Evolutionary conservation across 306 rosid species (phyloP), one percentile per base, ranked within the genome.

Genomic region (Fragaria ananassa): DNA sequence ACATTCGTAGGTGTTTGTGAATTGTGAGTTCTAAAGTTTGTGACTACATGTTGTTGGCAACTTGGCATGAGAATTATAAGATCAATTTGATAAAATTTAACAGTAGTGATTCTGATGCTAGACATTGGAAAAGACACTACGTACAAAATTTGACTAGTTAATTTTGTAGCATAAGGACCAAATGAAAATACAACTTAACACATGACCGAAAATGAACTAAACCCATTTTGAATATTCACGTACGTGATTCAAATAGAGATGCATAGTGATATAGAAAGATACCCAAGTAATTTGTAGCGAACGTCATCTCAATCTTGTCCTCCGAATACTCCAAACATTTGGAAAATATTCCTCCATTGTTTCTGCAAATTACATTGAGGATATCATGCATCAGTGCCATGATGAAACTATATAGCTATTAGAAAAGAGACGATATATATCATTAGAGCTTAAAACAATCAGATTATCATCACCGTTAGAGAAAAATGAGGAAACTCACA

Each of bases 241-340:
- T 50, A 17, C 56, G 62, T 21, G 29, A 56, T 1, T 56, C 29
- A 57, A 57, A 23, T 56, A 23, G 15, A 57, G 34, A 57, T 57
- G 42, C 19, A 31, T 1, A 29, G 68, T 5, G 42, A 62, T 31
- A 23, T 2, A 19, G 50, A 37, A 69, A 68, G 68, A 70, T 90
- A 95, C 99, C 99, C 72, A 92, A 83, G 82, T 95, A 95, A 84
- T 95, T 95, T 45, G 99, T 95, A 18, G 99, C 97, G 88, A 90
- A 92, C 81, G 99, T 92, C 96, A 92, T 83, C 87, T 95, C 99
- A 71, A 89, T 81, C 88, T 95, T 95, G 74, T 92, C 97, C 73
- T 91, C 97, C 0, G 97, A 95, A 84, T 89, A 91, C 82, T 95
- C 97, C 88, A 95, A 66, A 23, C 80, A 80, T 25, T 86, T 90